phyloP scores from a whole-genome alignment of 1,284 basidiomycete genomes.

The Ustilago cynodontis region DNA sequence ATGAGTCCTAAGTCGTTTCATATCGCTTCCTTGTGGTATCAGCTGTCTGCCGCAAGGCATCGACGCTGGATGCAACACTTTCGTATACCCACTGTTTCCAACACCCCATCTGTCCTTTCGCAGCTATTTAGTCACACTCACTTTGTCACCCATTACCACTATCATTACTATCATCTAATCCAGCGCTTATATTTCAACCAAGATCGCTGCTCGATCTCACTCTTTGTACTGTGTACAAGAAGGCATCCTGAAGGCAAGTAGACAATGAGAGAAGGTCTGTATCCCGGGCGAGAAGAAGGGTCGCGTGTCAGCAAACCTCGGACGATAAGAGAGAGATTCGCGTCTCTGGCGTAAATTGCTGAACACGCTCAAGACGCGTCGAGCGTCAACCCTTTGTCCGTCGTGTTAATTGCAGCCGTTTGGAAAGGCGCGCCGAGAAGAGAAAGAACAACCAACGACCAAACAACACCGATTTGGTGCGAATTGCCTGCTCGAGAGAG shows the following conservation, averaged over 20 bases:
- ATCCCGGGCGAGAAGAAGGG: slow-evolving; percentile 1
- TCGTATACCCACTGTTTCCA: background rate
- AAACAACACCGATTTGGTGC: background rate
- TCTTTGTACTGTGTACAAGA: too few relatives aligned
- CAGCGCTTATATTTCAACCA: background rate
- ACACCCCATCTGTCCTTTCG: slow-evolving; percentile 11
- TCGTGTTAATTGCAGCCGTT: slow-evolving; percentile 42
- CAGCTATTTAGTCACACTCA: background rate
- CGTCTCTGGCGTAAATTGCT: slow-evolving; percentile 39
- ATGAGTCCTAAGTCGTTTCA: background rate
- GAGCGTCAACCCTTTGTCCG: slow-evolving; percentile 4
- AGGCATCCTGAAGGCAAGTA: too few relatives aligned
- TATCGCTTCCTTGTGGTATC: too few relatives aligned
- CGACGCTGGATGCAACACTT: background rate
- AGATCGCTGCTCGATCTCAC: background rate
- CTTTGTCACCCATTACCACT: background rate
- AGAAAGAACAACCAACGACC: slow-evolving; percentile 4
- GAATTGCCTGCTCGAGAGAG: too few relatives aligned
- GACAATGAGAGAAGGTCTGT: too few relatives aligned
- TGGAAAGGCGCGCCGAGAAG: slow-evolving; percentile 8
- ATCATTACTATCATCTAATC: slow-evolving; percentile 1
- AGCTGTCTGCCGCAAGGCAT: background rate
- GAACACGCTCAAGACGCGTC: slow-evolving; percentile 28
- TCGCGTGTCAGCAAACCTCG: background rate
- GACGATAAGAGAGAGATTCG: background rate